Base-by-base conservation (phyloP, 805 yeast species). In the Metschnikowia amazonensis region DNA sequence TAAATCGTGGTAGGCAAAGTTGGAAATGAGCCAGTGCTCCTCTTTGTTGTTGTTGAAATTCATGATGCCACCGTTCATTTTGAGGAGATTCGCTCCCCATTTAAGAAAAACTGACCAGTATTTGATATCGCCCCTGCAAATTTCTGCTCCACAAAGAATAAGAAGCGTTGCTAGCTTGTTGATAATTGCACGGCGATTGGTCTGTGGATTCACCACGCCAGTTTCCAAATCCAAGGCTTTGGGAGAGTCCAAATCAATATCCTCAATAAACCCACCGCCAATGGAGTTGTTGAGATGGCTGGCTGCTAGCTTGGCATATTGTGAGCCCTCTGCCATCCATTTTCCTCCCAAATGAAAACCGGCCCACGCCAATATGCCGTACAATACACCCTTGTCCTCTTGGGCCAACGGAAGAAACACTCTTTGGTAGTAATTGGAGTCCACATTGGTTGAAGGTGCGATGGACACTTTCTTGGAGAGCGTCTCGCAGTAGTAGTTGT, bases 1-100 rank as follows among this genome's bases (percentile, higher is more conserved):
- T 27, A 87, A 75, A 59, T 86, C 95, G 60, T 86, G 94, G 59
- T 86, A 87, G 1, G 89, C 88, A 64, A 84, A 87, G 62, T 82
- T 86, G 7, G 88, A 79, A 17, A 84, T 78, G 42, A 86, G 68
- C 84, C 90, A 86, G 50, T 82, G 80, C 51, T 81, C 79, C 51
- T 80, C 82, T 50, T 77, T 77, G 56, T 76, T 74, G 25, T 66
- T 69, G 53, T 74, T 75, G 62, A 69, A 69, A 43, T 67, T 67
- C 18, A 81, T 73, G 21, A 84, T 63, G 0, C 92, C 92, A 11
- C 90, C 92, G 49, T 80, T 74, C 43, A 70, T 61, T 45, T 72
- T 67, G 31, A 87, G 76, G 23, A 86, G 65, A 46, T 76, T 76
- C 36, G 87, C 82, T 1, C 89, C 89, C 74, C 80, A 75, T 34